Percentiles rank a stretch among this genome's conserved stretches.
Evolutionary conservation across 2,329 filamentous ascomycete species (phyloP).

Genomic region (Aspergillus sergii): DNA sequence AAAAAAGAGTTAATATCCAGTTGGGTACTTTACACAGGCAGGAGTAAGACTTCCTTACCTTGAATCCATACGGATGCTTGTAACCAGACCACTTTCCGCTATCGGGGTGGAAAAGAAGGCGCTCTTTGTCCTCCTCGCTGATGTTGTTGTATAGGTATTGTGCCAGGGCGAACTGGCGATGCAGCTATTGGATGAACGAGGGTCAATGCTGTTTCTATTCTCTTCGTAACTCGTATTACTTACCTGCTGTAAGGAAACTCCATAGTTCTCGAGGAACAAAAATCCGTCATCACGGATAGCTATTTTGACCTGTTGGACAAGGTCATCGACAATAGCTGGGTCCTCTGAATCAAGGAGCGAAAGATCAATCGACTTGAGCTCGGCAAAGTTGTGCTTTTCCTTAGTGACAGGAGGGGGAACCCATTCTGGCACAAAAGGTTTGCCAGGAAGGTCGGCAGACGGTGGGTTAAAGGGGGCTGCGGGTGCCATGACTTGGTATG

Average conservation of each 20-base stretch:
- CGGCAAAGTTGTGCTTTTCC: slow-evolving; percentile 48
- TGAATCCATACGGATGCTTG: slow-evolving; percentile 52
- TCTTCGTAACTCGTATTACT: neutral
- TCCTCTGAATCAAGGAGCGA: slow-evolving; percentile 49
- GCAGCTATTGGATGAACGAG: slow-evolving; percentile 32
- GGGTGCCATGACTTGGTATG: slow-evolving; percentile 25
- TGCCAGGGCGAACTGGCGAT: slow-evolving; percentile 54
- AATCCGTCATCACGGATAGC: slow-evolving; percentile 51
- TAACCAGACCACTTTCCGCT: slow-evolving; percentile 55
- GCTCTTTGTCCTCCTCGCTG: slow-evolving; percentile 52
- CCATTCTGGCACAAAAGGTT: slow-evolving; percentile 49
- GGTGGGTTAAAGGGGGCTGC: slow-evolving; percentile 46
- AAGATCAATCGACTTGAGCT: slow-evolving; percentile 48
- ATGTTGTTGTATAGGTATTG: slow-evolving; percentile 56
- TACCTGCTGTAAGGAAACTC: slow-evolving; percentile 50
- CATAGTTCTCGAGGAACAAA: slow-evolving; percentile 55
- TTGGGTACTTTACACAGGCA: neutral
- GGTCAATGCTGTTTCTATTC: neutral
- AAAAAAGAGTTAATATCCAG: neutral
- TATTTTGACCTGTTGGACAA: slow-evolving; percentile 47
- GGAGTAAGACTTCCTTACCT: slow-evolving; percentile 29
- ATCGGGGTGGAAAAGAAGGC: slow-evolving; percentile 52
- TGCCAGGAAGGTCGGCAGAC: slow-evolving; percentile 39
- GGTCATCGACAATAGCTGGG: slow-evolving; percentile 44
- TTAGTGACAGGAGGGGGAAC: slow-evolving; percentile 50